phyloP scores from a whole-genome alignment of 148 eudicot genomes.

The Silene uniflora region DNA sequence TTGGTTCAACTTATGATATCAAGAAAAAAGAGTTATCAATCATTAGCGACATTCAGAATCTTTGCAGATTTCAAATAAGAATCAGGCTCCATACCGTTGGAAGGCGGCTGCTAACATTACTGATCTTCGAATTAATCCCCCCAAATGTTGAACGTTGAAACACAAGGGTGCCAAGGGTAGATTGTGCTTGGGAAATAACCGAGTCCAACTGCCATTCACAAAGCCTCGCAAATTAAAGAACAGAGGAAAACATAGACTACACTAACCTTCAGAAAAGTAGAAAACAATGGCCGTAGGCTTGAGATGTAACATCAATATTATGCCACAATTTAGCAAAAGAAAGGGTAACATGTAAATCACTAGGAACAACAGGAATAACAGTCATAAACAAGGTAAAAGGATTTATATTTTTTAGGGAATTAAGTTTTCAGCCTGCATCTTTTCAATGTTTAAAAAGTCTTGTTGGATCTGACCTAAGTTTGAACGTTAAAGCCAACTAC shows the following conservation, averaged over 20 bases:
- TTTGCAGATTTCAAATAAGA: neutral
- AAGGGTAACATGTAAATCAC: neutral
- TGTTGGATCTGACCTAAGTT: no score
- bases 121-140: conserved; percentile 47
- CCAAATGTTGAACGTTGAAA: conserved; percentile 53
- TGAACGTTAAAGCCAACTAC: no score
- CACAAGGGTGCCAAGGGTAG: conserved; percentile 48
- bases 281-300: neutral
- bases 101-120: conserved; percentile 48
- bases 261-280: neutral
- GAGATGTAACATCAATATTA: neutral
- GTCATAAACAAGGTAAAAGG: neutral
- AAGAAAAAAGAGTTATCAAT: neutral
- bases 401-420: no score
- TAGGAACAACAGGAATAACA: neutral
- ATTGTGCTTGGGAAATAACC: conserved; percentile 48
- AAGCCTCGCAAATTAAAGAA: neutral
- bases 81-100: conserved; percentile 36
- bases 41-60: neutral
- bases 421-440: no score
- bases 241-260: neutral
- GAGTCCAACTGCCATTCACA: conserved; percentile 41
- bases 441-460: no score
- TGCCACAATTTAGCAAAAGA: neutral
- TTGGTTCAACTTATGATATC: neutral